Base-by-base conservation (phyloP, 768 basidiomycete species). In the Tulasnella sp. region DNA sequence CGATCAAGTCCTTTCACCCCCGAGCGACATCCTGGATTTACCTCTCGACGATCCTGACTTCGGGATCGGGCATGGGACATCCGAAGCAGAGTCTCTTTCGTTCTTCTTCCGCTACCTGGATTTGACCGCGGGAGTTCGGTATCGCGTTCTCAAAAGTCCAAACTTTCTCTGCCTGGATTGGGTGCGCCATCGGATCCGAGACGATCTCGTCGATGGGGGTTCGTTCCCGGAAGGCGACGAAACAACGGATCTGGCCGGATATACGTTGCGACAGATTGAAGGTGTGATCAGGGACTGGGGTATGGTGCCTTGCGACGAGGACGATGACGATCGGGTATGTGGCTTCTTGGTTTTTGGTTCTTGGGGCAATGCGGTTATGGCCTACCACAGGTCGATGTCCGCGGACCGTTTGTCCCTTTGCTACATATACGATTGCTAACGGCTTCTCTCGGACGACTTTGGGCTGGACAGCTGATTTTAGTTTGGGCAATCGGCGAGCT, bases 91-190 rank as follows among this genome's bases (percentile, higher is more conserved):
- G 76, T 76, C 76, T 37, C 76, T 76, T 58, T 58, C 46, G 76
- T 76, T 76, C 76, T 76, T 76, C 76, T 76, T 76, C 46, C 54
- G 46, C 9, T 76, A 50, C 46, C 76, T 76, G 41, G 76, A 76
- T 54, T 58, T 76, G 28, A 76, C 76, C 31, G 76, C 76, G 9
- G 76, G 76, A 37, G 48, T 76, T 34, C 76, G 76, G 46, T 76
- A 76, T 76, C 76, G 76, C 76, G 76, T 76, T 28, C 46, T 50
- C 76, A 76, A 76, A 44, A 76, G 76, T 46, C 46, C 76, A 20
- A 58, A 76, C 54, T 76, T 76, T 58, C 76, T 76, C 76, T 76
- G 42, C 46, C 40, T 76, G 76, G 76, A 76, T 76, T 76, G 76
- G 76, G 76, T 76, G 48, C 41, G 76, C 46, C 76, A 76, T 58